A percentile compares a stretch with the other conserved stretches of the same genome.
These are phyloP conservation scores for Scenedesmus sp. DNA, from an alignment of 163 green algal genomes.

Conservation along the genomic window DNA sequence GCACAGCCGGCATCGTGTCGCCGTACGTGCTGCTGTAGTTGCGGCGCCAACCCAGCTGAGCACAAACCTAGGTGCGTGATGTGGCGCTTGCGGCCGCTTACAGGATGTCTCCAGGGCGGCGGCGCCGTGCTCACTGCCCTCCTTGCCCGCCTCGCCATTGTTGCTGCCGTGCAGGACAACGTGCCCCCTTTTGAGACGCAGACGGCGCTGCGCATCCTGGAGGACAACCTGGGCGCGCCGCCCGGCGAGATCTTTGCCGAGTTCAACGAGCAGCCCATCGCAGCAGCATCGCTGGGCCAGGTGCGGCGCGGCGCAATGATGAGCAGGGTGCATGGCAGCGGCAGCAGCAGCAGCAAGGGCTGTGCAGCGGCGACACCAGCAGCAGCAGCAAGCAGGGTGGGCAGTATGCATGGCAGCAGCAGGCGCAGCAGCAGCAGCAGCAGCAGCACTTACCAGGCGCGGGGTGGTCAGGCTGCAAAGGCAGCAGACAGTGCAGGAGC, in stretches of 20 bases:
- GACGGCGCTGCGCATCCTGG: conserved; percentile 83
- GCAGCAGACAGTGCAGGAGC: not conserved
- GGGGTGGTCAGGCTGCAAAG: not conserved
- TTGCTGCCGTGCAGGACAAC: conserved; percentile 73
- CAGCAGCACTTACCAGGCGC: not conserved
- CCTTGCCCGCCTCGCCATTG: no score
- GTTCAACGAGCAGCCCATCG: conserved; percentile 93
- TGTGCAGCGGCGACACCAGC: not conserved
- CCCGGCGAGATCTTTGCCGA: conserved; percentile 87
- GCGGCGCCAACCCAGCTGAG: no score
- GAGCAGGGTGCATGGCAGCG: not conserved
- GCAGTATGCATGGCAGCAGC: not conserved
- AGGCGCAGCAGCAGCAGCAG: not conserved
- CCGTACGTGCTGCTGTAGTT: no score
- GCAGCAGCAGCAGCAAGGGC: not conserved
- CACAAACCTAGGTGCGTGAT: no score
- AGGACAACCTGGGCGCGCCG: conserved; percentile 80
- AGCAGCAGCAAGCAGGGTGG: not conserved
- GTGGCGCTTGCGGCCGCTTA: no score
- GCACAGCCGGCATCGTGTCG: no score
- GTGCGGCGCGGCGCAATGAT: conserved; percentile 37
- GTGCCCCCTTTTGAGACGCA: conserved; percentile 91
- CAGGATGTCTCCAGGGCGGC: no score
- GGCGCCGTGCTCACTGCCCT: no score
- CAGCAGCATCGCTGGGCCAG: conserved; percentile 95